phyloP scores from a whole-genome alignment of 2,329 filamentous ascomycete species.

The Aspergillus arachidicola region DNA sequence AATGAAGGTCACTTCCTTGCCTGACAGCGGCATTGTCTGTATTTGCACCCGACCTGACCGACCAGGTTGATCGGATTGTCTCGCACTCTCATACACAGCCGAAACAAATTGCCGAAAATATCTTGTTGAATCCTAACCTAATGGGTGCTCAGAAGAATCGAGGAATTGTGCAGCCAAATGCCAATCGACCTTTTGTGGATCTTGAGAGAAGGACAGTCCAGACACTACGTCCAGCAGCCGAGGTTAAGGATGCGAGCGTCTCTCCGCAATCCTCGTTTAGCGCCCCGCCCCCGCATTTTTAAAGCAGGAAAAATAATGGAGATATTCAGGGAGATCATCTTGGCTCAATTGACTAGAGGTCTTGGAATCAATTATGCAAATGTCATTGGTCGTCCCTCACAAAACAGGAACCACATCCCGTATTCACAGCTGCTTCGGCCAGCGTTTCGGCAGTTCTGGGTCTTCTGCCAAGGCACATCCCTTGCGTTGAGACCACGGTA shows the following conservation, averaged over 20 bases:
- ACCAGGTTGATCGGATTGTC: not conserved
- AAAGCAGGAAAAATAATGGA: not conserved
- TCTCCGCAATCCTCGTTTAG: not conserved
- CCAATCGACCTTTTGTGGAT: not conserved
- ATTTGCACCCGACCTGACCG: not conserved
- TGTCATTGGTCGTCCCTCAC: not conserved
- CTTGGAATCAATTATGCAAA: not conserved
- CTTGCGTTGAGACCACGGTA: not conserved
- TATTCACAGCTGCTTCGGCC: not conserved
- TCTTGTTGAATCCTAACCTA: not conserved
- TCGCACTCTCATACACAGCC: not conserved
- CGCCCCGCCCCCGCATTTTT: not conserved
- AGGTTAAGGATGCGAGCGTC: not conserved
- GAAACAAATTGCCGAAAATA: not conserved
- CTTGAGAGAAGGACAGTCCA: not conserved
- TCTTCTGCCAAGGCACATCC: not conserved
- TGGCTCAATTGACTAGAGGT: not conserved
- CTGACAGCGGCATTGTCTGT: too few relatives aligned
- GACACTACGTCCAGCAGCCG: not conserved
- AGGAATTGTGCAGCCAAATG: not conserved
- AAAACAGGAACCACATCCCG: not conserved
- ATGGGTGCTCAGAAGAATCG: not conserved
- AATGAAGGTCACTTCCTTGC: not conserved
- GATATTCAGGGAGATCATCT: not conserved
- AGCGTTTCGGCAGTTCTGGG: not conserved